These are phyloP conservation scores for Colletotrichum sp. DNA, from an alignment of 2,329 filamentous ascomycete species.

Conservation along the genomic window DNA sequence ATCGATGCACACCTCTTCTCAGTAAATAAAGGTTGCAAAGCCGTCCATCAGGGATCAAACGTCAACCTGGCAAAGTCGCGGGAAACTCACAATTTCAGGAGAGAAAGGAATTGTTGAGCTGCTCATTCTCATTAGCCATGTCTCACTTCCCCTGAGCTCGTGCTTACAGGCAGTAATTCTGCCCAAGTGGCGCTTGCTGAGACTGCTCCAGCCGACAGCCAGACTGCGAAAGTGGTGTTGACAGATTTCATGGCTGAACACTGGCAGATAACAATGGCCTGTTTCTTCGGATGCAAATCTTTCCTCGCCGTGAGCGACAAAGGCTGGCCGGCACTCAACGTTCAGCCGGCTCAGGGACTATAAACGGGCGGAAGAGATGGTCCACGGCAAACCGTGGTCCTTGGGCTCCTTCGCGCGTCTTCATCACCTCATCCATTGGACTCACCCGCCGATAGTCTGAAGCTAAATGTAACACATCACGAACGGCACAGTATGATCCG, in stretches of 20 bases:
- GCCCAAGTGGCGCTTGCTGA: neutral
- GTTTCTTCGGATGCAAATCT: neutral
- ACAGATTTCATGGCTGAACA: neutral
- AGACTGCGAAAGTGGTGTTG: neutral
- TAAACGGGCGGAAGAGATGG: neutral
- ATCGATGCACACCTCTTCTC: neutral
- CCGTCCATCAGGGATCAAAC: accelerated
- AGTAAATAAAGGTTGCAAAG: neutral
- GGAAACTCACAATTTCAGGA: neutral
- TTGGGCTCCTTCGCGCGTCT: neutral
- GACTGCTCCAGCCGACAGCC: neutral
- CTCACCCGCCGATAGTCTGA: neutral
- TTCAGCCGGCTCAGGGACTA: neutral
- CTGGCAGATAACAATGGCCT: neutral
- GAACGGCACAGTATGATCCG: neutral
- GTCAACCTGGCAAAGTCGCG: neutral
- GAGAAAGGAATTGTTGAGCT: neutral
- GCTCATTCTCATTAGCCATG: neutral
- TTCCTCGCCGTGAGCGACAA: neutral
- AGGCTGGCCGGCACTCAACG: neutral
- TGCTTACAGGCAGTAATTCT: neutral
- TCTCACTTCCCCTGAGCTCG: neutral
- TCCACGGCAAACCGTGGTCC: neutral
- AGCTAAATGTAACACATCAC: neutral
- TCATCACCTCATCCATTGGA: neutral